phyloP scores from a whole-genome alignment of 345 rosid genomes.

The Garcia nutans region DNA sequence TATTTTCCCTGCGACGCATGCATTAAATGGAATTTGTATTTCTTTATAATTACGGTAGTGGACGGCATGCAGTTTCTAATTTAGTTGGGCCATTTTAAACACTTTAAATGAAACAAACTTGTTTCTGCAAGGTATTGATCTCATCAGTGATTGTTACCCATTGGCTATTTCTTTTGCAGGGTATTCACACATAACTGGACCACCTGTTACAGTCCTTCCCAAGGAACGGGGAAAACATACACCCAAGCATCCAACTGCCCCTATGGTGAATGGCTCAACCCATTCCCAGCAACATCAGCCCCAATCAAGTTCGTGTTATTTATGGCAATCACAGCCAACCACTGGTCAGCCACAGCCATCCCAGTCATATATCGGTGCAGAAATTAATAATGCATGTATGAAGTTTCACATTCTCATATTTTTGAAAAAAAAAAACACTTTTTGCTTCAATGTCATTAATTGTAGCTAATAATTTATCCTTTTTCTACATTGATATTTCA shows the following conservation, averaged over 20 bases:
- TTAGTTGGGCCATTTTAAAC: neutral
- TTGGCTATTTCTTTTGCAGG: constrained; percentile 22
- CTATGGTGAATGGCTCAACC: constrained; percentile 7
- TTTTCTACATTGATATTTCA: neutral
- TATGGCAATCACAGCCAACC: constrained; percentile 22
- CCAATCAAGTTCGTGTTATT: constrained; percentile 16
- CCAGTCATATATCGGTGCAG: constrained; percentile 17
- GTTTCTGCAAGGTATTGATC: neutral
- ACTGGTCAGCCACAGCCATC: constrained; percentile 20
- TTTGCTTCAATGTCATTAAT: constrained; percentile 5
- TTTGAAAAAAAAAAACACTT: neutral
- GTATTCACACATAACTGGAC: constrained; percentile 13
- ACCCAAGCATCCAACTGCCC: neutral
- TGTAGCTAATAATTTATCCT: neutral
- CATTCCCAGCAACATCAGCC: constrained; percentile 21
- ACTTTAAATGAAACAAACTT: neutral
- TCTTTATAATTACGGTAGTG: neutral
- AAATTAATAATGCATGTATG: constrained; percentile 6
- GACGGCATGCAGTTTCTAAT: neutral
- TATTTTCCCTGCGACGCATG: neutral
- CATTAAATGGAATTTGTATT: neutral
- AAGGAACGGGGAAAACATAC: constrained; percentile 12
- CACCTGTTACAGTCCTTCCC: constrained; percentile 2
- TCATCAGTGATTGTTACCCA: neutral
- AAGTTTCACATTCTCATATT: neutral